phyloP scores from a whole-genome alignment of 208 protist genomes.

The Trypanosoma caninum region DNA sequence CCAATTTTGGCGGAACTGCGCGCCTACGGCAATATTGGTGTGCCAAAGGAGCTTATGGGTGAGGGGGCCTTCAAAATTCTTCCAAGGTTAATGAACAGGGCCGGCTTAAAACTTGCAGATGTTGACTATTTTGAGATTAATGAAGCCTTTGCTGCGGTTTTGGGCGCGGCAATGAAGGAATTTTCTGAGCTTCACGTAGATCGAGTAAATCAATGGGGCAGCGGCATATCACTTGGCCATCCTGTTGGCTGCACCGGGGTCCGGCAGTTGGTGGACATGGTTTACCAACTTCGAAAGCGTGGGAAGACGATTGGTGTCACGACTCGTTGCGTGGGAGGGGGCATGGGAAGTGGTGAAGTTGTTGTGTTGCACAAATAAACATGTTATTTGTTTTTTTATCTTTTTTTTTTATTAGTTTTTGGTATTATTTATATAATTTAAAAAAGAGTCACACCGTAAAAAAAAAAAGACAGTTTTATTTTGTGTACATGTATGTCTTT shows the following conservation, averaged over 20 bases:
- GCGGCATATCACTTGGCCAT: conserved; percentile 94
- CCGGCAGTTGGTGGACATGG: conserved; percentile 84
- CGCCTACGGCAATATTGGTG: conserved; percentile 86
- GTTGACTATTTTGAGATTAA: conserved; percentile 95
- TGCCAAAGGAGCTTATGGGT: conserved; percentile 90
- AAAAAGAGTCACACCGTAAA: too few species aligned
- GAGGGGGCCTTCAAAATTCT: conserved; percentile 88
- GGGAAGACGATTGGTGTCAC: conserved; percentile 74
- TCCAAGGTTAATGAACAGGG: conserved; percentile 67
- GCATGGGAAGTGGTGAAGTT: conserved; percentile 91
- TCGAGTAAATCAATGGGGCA: conserved; percentile 94
- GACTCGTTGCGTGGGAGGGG: conserved; percentile 95
- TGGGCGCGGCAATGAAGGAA: conserved; percentile 81
- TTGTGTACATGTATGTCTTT: too few species aligned
- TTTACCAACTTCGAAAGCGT: conserved; percentile 59
- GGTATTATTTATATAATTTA: conserved; percentile 1
- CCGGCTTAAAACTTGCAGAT: conserved; percentile 47
- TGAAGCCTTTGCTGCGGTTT: conserved; percentile 97
- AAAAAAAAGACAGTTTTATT: too few species aligned
- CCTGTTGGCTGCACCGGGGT: conserved; percentile 93
- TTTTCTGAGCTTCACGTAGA: conserved; percentile 69
- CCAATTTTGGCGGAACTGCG: conserved; percentile 84
- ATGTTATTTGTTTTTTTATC: background rate
- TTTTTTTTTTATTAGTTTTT: conserved; percentile 24
- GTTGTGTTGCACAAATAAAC: conserved; percentile 33